Evolutionary conservation across 805 yeast species (phyloP), one percentile per base, ranked within the genome.

Genomic region (Gaillardinia entomophila): DNA sequence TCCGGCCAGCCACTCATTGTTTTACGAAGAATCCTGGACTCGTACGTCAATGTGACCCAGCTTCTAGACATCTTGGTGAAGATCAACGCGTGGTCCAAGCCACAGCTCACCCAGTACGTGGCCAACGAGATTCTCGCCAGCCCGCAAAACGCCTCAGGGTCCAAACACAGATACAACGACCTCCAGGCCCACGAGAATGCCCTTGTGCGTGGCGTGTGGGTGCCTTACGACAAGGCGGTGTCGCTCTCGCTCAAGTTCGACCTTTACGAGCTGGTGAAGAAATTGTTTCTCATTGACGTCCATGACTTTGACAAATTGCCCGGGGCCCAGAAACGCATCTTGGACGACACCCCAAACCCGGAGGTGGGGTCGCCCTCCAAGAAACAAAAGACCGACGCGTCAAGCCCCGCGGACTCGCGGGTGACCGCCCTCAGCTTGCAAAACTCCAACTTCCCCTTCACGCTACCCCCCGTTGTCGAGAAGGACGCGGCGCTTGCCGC

Each of bases 371-470:
- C 68, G 11, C 72, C 73, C n/a, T 40, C 57, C 2, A 66, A 69
- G 35, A 59, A 59, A 30, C 52, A 46, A 15, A 59, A 55, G 31
- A 30, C 30, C n/a, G 19, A 27, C 18, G 18, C 20, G 14, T 11
- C 6, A 15, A 11, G 6, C 12, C 16, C 12, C 13, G 8, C 12
- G 28, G 12, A 16, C 17, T 14, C 4, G 28, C 12, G 10, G 22
- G 22, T 12, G 12, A 8, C 13, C 7, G 38, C n/a, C 5, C 19
- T 5, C 28, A 33, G 16, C 32, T 20, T 6, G 14, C 6, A 36
- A 8, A 72, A 72, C 37, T 62, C 74, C 23, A 66, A 68, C 41
- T 51, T 57, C 18, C 77, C 77, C 3, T 69, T 55, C 46, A 57
- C 81, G 0, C 45, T 76, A 29, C 68, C 66, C 20, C 81, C 82